Evolutionary conservation across 2,329 filamentous ascomycete species (phyloP), one percentile per base, ranked within the genome.

Genomic region (Pseudogymnoascus sp.): DNA sequence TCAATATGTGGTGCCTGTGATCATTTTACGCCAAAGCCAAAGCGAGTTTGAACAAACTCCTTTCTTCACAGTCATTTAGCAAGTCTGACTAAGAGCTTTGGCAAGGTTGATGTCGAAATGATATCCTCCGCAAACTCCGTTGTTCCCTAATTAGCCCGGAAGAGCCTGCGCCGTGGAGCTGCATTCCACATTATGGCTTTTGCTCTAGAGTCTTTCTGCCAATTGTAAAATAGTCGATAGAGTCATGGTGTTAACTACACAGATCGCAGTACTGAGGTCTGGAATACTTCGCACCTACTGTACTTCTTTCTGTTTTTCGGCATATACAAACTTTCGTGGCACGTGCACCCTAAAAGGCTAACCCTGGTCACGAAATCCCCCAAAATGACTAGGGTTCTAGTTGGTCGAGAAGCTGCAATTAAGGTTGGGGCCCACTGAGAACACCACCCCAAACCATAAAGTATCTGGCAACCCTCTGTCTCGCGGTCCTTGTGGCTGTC

Each of bases 381-480:
- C 28, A 31, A 31, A 31, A 31, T 31, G 28, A 31, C 28, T 31
- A 31, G 28, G 28, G 28, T 31, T 31, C 28, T 31, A 31, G 8
- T 31, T 31, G 28, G 28, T 31, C 8, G 8, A 31, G 28, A 31
- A 31, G 6, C 8, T 31, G 8, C 6, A 23, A 23, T 23, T 23
- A 23, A 23, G 21, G 21, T 23, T 23, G 21, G 21, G 21, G 21
- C 21, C 21, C 21, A 23, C 21, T 23, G 3, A 23, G 21, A 23
- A 23, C 56, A 37, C 46, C 25, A 64, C 60, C 62, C 59, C 59
- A 68, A 71, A 77, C 63, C 62, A 84, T 84, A 81, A 82, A 80
- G 75, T 68, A 81, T 71, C 72, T 77, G 67, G 69, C 75, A 62
- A 63, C 80, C 61, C 68, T 79, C 62, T 69, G 76, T 59, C 73